Conservation (phyloP, 2,329 filamentous ascomycete species). For the Metarhizium anisopliae region DNA sequence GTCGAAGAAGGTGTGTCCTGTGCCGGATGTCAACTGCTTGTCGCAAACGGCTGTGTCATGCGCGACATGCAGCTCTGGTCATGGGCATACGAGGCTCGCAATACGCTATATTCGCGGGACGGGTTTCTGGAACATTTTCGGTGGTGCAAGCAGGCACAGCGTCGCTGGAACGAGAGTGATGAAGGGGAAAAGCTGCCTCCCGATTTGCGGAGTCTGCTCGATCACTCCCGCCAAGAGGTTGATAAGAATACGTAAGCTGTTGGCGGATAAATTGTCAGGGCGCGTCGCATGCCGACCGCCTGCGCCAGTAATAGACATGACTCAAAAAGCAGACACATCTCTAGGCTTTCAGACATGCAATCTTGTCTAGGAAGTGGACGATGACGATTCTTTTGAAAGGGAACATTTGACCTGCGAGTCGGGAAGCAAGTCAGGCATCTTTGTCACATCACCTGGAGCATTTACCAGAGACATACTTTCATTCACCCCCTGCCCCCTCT, state of each 20-base stretch:
- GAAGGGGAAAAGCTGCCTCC: background rate
- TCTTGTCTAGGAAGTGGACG: background rate
- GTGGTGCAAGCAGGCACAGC: slow-evolving; percentile 24
- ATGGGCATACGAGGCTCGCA: slow-evolving; percentile 12
- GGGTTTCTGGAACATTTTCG: slow-evolving; percentile 24
- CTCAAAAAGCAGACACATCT: too few species aligned
- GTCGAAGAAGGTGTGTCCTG: slow-evolving; percentile 22
- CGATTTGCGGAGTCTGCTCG: slow-evolving; percentile 2
- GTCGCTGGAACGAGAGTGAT: slow-evolving; percentile 16
- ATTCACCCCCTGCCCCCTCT: too few species aligned
- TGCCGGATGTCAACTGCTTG: slow-evolving; percentile 20
- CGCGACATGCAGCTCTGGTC: too few species aligned
- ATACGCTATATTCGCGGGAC: slow-evolving; percentile 20
- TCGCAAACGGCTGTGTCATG: background rate
- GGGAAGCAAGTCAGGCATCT: background rate
- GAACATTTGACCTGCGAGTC: background rate
- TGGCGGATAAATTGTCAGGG: too few species aligned
- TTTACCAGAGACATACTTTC: too few species aligned
- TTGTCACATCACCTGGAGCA: background rate
- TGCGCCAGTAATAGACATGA: too few species aligned
- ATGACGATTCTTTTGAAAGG: background rate
- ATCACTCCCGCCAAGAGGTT: background rate
- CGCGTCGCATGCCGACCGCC: background rate
- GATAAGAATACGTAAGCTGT: background rate
- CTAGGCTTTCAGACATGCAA: too few species aligned